phyloP scores from a whole-genome alignment of 257 asterid species.

The Nicotiana tomentosiformis region DNA sequence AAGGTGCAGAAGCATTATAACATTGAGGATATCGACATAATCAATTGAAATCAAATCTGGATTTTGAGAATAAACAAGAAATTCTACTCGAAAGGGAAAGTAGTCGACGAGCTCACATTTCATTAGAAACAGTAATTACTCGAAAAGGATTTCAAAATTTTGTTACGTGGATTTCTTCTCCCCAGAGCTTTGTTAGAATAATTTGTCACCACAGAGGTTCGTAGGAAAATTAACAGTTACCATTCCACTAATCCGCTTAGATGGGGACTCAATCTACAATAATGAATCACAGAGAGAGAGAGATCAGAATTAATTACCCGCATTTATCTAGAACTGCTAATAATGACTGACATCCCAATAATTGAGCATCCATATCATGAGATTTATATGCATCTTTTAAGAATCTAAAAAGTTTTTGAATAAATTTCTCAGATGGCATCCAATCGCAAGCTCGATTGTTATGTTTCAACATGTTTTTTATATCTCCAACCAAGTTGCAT shows the following conservation, averaged over 20 bases:
- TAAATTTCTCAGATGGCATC: conserved; percentile 26
- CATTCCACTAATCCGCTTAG: neutral
- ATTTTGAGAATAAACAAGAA: neutral
- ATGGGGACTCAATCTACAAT: neutral
- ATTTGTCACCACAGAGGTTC: neutral
- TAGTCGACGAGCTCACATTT: neutral
- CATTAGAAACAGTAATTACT: neutral
- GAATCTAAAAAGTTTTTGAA: conserved; percentile 38
- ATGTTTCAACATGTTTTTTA: conserved; percentile 31
- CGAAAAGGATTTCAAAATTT: neutral
- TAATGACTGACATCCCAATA: conserved; percentile 58
- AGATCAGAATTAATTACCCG: conserved; percentile 43
- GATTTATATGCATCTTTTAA: conserved; percentile 50
- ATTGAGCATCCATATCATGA: conserved; percentile 55
- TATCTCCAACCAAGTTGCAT: conserved; percentile 43
- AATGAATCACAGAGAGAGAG: neutral
- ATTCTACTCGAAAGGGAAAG: neutral
- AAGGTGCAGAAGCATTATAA: neutral
- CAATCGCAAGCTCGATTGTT: conserved; percentile 25
- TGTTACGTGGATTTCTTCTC: neutral
- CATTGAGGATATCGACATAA: neutral
- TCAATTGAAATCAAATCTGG: neutral
- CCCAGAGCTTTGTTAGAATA: neutral
- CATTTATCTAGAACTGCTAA: conserved; percentile 48
- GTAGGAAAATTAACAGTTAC: neutral